Conservation (phyloP, 257 asterid genomes). For the Perilla frutescens region DNA sequence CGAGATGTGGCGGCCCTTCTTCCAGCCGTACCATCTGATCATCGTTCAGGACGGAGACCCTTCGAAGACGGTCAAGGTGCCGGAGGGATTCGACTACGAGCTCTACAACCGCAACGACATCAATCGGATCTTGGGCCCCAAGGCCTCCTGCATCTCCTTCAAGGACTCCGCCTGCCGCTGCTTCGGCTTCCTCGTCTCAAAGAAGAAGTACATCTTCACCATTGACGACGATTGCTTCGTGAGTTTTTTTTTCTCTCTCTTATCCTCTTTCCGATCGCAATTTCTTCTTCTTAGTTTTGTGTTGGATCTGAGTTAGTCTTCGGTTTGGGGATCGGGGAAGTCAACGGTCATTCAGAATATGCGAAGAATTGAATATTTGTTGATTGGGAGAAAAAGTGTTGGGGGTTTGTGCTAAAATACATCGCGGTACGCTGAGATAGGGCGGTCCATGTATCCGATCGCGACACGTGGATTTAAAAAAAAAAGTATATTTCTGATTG, state of each 20-base stretch:
- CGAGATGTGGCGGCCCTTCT: slow-evolving; percentile 59
- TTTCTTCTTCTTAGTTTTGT: neutral
- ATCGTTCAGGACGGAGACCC: slow-evolving; percentile 62
- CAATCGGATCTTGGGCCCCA: slow-evolving; percentile 57
- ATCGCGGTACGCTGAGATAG: slow-evolving; percentile 12
- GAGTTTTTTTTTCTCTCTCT: slow-evolving; percentile 25
- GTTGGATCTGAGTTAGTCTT: slow-evolving; percentile 32
- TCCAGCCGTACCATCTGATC: slow-evolving; percentile 55
- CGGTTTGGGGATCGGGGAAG: slow-evolving; percentile 41
- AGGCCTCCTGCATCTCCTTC: slow-evolving; percentile 63
- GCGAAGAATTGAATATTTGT: slow-evolving; percentile 33
- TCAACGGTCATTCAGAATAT: slow-evolving; percentile 39
- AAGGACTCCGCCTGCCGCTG: slow-evolving; percentile 64
- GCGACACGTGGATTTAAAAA: slow-evolving; percentile 36
- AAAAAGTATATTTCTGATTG: neutral
- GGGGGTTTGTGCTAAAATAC: neutral
- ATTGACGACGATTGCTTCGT: slow-evolving; percentile 67
- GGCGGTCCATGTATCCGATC: slow-evolving; percentile 15
- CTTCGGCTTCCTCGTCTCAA: slow-evolving; percentile 58
- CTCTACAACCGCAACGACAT: slow-evolving; percentile 59
- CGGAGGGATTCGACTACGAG: slow-evolving; percentile 58
- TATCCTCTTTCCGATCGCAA: neutral
- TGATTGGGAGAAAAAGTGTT: slow-evolving; percentile 14
- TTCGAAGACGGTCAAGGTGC: slow-evolving; percentile 41
- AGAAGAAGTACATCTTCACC: slow-evolving; percentile 65